Percentiles rank a stretch among this genome's conserved stretches.
Conservation (phyloP, 208 protist species). For the Leishmania amazonensis region DNA sequence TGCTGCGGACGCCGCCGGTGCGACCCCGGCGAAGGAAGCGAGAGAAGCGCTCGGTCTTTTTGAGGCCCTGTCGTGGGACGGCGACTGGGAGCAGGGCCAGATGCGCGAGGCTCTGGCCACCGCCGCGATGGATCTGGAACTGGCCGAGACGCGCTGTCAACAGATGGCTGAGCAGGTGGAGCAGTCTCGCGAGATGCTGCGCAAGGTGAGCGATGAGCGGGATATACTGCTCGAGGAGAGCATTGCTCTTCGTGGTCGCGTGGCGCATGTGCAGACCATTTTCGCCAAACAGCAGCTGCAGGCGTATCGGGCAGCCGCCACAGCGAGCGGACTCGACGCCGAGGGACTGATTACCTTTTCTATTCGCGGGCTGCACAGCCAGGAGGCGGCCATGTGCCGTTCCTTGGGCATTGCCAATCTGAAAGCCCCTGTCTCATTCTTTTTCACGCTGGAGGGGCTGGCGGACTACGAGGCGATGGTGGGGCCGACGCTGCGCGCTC, state of each 20-base stretch:
- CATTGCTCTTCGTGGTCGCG: constrained; percentile 67
- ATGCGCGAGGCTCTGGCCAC: constrained; percentile 82
- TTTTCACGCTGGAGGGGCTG: constrained; percentile 78
- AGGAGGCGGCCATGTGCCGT: constrained; percentile 35
- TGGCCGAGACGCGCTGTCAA: constrained; percentile 72
- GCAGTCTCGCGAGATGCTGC: constrained; percentile 37
- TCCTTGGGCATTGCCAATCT: constrained; percentile 41
- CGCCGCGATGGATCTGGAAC: constrained; percentile 80
- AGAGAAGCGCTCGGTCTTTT: constrained; percentile 61
- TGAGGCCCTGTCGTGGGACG: constrained; percentile 78
- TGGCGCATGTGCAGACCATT: constrained; percentile 83
- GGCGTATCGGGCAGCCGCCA: constrained; percentile 50
- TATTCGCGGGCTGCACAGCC: constrained; percentile 51
- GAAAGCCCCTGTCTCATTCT: constrained; percentile 45
- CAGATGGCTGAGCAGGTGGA: constrained; percentile 72
- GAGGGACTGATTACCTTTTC: constrained; percentile 60
- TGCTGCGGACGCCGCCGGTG: not conserved
- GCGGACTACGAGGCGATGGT: constrained; percentile 82
- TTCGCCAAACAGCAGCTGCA: constrained; percentile 89
- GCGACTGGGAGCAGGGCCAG: constrained; percentile 71
- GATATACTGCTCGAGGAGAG: constrained; percentile 85
- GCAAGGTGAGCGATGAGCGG: constrained; percentile 55
- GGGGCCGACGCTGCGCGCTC: constrained; percentile 58
- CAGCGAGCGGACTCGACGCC: constrained; percentile 3
- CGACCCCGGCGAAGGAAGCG: constrained; percentile 15